A percentile compares a stretch with the other conserved stretches of the same genome.
phyloP scores from a whole-genome alignment of 352 stramenopile genomes.

The Pythium periplocum region DNA sequence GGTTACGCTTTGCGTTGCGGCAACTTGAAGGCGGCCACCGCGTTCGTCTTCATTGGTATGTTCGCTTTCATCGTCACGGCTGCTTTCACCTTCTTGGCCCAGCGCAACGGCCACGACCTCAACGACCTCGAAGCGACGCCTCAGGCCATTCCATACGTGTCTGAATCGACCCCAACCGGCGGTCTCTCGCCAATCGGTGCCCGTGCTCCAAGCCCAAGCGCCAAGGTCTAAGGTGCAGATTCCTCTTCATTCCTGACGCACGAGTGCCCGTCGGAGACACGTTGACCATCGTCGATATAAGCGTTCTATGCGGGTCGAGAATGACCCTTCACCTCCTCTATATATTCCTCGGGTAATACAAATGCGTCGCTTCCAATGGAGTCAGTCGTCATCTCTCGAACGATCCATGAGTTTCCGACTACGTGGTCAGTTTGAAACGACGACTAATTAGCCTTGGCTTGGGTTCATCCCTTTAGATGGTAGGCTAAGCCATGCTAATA shows the following conservation, averaged over 20 bases:
- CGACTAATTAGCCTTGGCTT: too few relatives aligned
- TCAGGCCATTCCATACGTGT: conserved; percentile 8
- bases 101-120: not conserved
- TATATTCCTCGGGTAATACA: too few relatives aligned
- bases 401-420: too few relatives aligned
- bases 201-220: conserved; percentile 2
- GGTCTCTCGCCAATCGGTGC: not conserved
- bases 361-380: too few relatives aligned
- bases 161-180: conserved; percentile 11
- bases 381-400: too few relatives aligned
- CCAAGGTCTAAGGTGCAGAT: conserved; percentile 2
- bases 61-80: conserved; percentile 20
- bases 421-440: too few relatives aligned
- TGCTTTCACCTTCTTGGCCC: conserved; percentile 13
- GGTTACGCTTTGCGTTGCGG: conserved; percentile 4
- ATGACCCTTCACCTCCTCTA: too few relatives aligned
- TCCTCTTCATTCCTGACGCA: not conserved
- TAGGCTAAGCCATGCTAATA: too few relatives aligned
- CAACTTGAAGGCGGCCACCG: conserved; percentile 6
- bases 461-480: too few relatives aligned
- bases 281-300: too few relatives aligned
- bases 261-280: too few relatives aligned
- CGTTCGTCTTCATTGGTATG: conserved; percentile 7
- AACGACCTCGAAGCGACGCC: conserved; percentile 1
- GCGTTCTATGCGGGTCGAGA: too few relatives aligned